Conservation (phyloP, 495 filamentous ascomycete species). For the Neurospora intermedia region DNA sequence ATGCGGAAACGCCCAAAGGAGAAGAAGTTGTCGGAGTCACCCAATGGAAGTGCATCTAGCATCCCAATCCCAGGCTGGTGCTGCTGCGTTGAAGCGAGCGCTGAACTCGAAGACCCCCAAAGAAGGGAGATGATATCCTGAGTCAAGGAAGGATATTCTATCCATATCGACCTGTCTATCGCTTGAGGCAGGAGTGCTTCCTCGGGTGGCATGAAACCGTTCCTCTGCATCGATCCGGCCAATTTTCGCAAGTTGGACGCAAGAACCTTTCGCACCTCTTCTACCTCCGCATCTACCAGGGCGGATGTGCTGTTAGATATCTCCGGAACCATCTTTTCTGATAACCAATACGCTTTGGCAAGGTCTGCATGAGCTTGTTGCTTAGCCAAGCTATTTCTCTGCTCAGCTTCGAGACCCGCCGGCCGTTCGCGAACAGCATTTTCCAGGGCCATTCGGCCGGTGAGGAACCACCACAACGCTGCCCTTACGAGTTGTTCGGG, state of each 20-base stretch:
- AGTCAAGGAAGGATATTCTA: slow-evolving; percentile 58
- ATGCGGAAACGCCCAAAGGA: slow-evolving; percentile 65
- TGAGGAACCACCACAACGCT: slow-evolving; percentile 80
- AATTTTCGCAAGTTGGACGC: slow-evolving; percentile 57
- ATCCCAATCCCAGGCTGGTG: slow-evolving; percentile 34
- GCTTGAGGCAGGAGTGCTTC: slow-evolving; percentile 53
- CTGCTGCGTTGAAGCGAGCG: slow-evolving; percentile 25
- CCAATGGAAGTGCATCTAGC: slow-evolving; percentile 59
- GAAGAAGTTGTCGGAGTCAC: slow-evolving; percentile 58
- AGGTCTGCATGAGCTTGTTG: slow-evolving; percentile 70
- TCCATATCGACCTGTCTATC: slow-evolving; percentile 64
- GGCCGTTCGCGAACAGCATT: slow-evolving; percentile 52
- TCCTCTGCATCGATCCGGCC: slow-evolving; percentile 69
- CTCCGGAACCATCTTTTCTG: slow-evolving; percentile 53
- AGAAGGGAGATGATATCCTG: slow-evolving; percentile 56
- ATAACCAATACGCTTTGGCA: slow-evolving; percentile 74
- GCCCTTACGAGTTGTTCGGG: slow-evolving; percentile 57
- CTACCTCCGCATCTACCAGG: slow-evolving; percentile 28
- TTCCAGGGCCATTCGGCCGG: slow-evolving; percentile 64
- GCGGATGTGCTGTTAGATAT: slow-evolving; percentile 24
- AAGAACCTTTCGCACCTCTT: slow-evolving; percentile 44
- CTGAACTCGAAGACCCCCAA: slow-evolving; percentile 46
- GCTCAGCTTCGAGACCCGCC: slow-evolving; percentile 30
- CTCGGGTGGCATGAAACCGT: slow-evolving; percentile 58
- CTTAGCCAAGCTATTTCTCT: slow-evolving; percentile 31